Percentiles rank a stretch among this genome's conserved stretches.
Evolutionary conservation across 306 rosid species (phyloP).

Genomic region (Medicago lupulina): DNA sequence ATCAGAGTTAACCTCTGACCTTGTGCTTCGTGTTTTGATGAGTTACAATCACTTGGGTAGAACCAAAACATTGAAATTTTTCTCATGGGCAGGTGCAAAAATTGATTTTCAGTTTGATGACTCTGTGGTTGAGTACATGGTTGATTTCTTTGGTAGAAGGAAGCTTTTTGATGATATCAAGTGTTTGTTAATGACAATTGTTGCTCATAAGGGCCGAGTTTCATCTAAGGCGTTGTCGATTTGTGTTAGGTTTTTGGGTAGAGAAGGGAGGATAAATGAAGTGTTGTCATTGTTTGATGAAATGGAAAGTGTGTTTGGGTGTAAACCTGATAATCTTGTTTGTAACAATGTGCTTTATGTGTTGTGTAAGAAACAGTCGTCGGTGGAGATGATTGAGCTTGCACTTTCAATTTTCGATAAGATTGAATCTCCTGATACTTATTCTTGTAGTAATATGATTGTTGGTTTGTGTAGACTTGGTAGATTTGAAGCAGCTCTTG

Average conservation of each 20-base stretch:
- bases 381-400: conserved; percentile 59
- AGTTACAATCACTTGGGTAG: conserved; percentile 67
- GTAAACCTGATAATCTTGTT: conserved; percentile 71
- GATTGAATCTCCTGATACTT: conserved; percentile 65
- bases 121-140: conserved; percentile 68
- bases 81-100: conserved; percentile 69
- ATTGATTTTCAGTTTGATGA: conserved; percentile 66
- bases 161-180: conserved; percentile 78
- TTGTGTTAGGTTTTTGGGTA: conserved; percentile 77
- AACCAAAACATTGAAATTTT: conserved; percentile 63
- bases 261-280: conserved; percentile 68
- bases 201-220: conserved; percentile 52
- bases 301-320: conserved; percentile 61
- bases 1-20: conserved; percentile 47
- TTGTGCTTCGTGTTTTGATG: conserved; percentile 66
- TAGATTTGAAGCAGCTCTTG: conserved; percentile 60
- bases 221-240: conserved; percentile 61
- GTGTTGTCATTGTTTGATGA: conserved; percentile 69
- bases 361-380: conserved; percentile 70
- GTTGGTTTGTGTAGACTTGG: conserved; percentile 74
- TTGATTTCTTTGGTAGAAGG: conserved; percentile 78
- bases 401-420: conserved; percentile 59
- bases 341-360: conserved; percentile 73
- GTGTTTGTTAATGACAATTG: conserved; percentile 61
- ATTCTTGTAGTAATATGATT: conserved; percentile 73